Evolutionary conservation across 1,139 yeast genomes (phyloP), one percentile per base, ranked within the genome.

Genomic region (Geotrichum candidum): DNA sequence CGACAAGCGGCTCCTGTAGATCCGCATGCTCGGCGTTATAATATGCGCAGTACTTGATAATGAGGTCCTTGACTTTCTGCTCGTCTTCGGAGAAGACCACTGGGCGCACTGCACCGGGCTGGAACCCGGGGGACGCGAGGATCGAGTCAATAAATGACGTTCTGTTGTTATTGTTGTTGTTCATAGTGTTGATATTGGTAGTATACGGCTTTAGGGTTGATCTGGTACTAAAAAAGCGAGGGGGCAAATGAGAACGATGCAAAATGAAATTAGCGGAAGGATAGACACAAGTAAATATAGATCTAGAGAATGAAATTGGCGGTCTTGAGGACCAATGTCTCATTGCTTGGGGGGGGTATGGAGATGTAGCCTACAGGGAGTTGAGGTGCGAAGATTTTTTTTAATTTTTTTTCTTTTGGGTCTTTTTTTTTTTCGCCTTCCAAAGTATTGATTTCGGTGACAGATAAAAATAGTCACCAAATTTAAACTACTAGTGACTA

Each of bases 51-150:
- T 69, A 76, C 38, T 66, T 65, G 13, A 73, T 71, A 60, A 86
- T 74, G 25, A 85, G 70, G 51, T 73, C 68, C 33, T 81, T 74
- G 67, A 86, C 80, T 62, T 78, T 76, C 46, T 70, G 68, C 69
- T 86, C 90, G 0, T 82, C 76, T 1, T 77, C 78, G 56, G 78
- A 80, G 53, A 84, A 74, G 13, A 66, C 66, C 60, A 84, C 53
- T 3, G 35, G 25, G 13, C 55, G 52, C 41, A 52, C 46, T 3
- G 48, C 35, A 6, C 59, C 59, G n/a, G 64, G 64, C 29, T 48
- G 45, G n/a, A 56, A 53, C 11, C 41, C 27, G 45, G 35, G 11
- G 7, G 31, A 10, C 11, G 25, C 29, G 46, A 56, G 51, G 4
- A 35, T 41, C n/a, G 46, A 41, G 6, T 41, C 22, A 15, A 41